Evolutionary conservation across 345 rosid genomes (phyloP), one percentile per base, ranked within the genome.

Genomic region (Euphorbia tirucalli): DNA sequence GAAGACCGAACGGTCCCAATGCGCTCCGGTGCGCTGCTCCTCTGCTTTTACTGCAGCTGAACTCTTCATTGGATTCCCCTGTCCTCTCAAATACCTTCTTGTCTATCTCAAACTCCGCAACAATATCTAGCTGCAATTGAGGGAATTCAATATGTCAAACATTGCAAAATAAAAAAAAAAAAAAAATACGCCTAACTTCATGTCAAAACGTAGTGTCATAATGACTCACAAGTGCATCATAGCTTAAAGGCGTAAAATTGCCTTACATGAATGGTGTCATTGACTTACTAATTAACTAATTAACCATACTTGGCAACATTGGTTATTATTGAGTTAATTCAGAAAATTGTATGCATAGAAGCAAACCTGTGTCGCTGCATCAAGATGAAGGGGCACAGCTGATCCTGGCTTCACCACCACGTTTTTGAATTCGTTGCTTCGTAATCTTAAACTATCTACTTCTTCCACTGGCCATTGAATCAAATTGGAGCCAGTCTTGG

Each of bases 401-500:
- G 89, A 77, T 16, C 97, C 98, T 49, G 96, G 75, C 75, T 81
- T 70, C 24, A 90, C 74, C 73, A 48, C 66, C 55, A 91, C 70
- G 16, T 71, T 61, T 43, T 85, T 52, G 46, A 89, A 93, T 27
- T 82, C 83, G 28, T 77, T 75, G 73, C 89, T 76, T 30, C 62
- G 64, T 68, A 88, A 60, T 69, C 98, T 88, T 83, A 93, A 81
- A 43, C 82, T 85, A 54, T 91, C 87, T 0, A 84, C 82, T 61
- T 93, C 98, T 81, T 86, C 83, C 13, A 88, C 93, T 13, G 98
- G 98, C 97, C 97, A 93, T 22, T 88, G 93, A 63, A 91, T 80
- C 55, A 93, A 74, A 75, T 87, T 86, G 37, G 75, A 82, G 4
- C 89, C 83, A 0, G 91, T 91, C 78, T 86, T 89, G 6, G 44